A percentile compares a stretch with the other conserved stretches of the same genome.
Evolutionary conservation across 1,139 yeast species (phyloP).

Genomic region (Magnusiomyces magnusii): DNA sequence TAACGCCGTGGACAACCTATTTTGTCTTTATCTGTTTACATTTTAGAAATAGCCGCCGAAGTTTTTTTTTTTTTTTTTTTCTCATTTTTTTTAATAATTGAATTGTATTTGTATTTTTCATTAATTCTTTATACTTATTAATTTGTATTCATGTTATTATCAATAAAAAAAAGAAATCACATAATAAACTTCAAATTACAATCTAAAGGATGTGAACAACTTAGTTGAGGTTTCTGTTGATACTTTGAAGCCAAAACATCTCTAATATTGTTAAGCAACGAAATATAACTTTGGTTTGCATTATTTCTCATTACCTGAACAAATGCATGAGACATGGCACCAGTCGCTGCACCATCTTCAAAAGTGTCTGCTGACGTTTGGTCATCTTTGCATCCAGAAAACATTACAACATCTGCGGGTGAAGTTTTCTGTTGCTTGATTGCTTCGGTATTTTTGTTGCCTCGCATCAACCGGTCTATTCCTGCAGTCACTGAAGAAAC

Average conservation of each 20-base stretch:
- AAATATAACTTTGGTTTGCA: constrained; percentile 69
- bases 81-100: no score
- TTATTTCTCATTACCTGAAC: constrained; percentile 57
- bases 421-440: constrained; percentile 58
- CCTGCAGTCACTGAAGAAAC: constrained; percentile 43
- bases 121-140: no score
- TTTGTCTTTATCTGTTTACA: no score
- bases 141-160: neutral
- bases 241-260: constrained; percentile 58
- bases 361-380: constrained; percentile 74
- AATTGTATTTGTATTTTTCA: no score
- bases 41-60: no score
- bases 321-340: constrained; percentile 94
- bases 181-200: constrained; percentile 57
- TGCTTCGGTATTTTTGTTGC: constrained; percentile 35
- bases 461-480: constrained; percentile 40
- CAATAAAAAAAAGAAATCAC: constrained; percentile 18
- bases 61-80: no score
- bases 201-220: constrained; percentile 79
- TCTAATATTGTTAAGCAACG: constrained; percentile 76
- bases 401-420: constrained; percentile 79
- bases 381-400: constrained; percentile 87
- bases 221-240: constrained; percentile 83
- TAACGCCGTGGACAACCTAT: no score
- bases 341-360: constrained; percentile 72